Base-by-base conservation (phyloP, 2,329 filamentous ascomycete species). In the Diaporthe citrichinensis region DNA sequence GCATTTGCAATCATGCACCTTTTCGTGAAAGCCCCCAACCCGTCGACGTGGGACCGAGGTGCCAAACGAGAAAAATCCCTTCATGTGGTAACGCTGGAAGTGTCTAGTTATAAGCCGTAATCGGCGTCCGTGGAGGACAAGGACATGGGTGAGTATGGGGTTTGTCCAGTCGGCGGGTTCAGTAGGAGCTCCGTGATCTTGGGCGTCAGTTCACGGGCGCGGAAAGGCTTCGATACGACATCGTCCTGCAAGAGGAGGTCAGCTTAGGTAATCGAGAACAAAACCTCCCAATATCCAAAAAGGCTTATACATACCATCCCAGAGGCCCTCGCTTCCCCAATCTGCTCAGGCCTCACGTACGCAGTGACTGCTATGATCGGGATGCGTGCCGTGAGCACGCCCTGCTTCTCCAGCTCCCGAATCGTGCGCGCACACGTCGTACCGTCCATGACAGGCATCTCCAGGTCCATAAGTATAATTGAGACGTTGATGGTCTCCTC, bases 301-400 rank as follows among this genome's bases (percentile, higher is more conserved):
- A 34, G 39, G 41, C 1, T 31, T 51, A 74, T 58, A 87, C 90
- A 86, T 84, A 93, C 92, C 86, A 96, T 95, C 51, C 94, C 94
- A 31, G 93, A 92, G 73, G 90, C 87, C 80, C 94, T 90, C 72
- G 94, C 94, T 78, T 89, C 92, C 78, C 90, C 88, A 76, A 95
- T 92, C 83, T 96, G 94, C 85, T 95, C 93, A 6, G 90, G 89
- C 80, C 94, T 87, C 51, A 93, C 94, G 83, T 96, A 96, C 2
- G 94, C 94, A 51, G 94, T 96, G n/a, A 94, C 93, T n/a, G 92
- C 93, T 79, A 95, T 94, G 78, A 95, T 94, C 3, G 93, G 93
- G n/a, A 95, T 90, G 80, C 94, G 93, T 68, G 87, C 85, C 25
- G 88, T 86, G 65, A 94, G 89, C 44, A 87, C 90, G 28, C 91